Conservation (phyloP, 2,329 filamentous ascomycete genomes). For the Fusarium illudens region DNA sequence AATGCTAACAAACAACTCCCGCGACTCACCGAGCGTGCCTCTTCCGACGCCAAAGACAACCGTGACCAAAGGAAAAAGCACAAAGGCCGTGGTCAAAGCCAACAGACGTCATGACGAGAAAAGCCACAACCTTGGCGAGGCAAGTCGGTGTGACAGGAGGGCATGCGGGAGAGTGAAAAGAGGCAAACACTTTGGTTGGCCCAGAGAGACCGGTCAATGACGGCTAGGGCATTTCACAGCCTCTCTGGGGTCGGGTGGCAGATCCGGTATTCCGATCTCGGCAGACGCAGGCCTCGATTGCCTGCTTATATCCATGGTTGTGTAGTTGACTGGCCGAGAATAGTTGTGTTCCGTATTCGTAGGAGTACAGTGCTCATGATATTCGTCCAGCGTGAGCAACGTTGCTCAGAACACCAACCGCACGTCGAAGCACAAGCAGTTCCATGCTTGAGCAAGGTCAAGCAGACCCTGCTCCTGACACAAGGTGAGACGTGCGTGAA, state of each 20-base stretch:
- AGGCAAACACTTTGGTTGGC: conserved; percentile 2
- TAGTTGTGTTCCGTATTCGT: not conserved
- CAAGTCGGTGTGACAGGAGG: conserved; percentile 19
- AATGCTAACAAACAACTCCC: not conserved
- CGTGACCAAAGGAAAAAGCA: not conserved
- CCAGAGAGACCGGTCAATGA: conserved; percentile 3
- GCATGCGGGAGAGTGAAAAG: not conserved
- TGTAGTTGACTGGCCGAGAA: not conserved
- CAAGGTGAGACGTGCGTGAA: not conserved
- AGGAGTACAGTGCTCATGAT: not conserved
- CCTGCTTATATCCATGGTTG: not conserved
- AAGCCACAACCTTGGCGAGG: not conserved
- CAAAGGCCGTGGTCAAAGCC: not conserved
- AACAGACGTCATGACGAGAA: conserved; percentile 5
- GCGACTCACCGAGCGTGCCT: not conserved
- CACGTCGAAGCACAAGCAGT: not conserved
- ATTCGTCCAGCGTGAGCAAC: not conserved
- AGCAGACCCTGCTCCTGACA: not conserved
- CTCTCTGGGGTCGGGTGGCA: not conserved
- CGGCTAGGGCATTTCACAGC: not conserved
- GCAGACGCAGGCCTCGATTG: not conserved
- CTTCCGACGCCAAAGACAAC: not conserved
- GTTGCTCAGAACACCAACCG: not conserved
- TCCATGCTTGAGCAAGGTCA: not conserved
- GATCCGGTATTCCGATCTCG: conserved; percentile 5